Percentiles rank a stretch among this genome's conserved stretches.
Conservation (phyloP, 2,329 filamentous ascomycete genomes). For the Chalaropsis ovoidea region DNA sequence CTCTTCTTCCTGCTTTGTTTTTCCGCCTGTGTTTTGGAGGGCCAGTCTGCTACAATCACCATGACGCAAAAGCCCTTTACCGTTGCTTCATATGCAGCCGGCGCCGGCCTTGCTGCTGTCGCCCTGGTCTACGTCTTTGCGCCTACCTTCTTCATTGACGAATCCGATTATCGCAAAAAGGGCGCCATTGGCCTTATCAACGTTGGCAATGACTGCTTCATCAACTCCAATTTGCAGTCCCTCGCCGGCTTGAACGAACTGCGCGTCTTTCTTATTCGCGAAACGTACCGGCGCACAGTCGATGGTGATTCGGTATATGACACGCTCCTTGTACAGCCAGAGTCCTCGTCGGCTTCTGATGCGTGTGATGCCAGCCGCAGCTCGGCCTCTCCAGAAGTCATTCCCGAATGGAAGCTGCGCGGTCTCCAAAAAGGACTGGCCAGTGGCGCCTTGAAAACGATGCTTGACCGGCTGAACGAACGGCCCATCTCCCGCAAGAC, state of each 20-base stretch:
- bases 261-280: slow-evolving; percentile 81
- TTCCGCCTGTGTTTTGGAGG: no score
- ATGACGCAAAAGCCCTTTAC: slow-evolving; percentile 34
- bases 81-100: slow-evolving; percentile 78
- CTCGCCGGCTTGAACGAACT: slow-evolving; percentile 83
- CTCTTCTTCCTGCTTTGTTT: no score
- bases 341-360: slow-evolving; percentile 28
- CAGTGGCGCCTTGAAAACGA: slow-evolving; percentile 79
- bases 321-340: slow-evolving; percentile 43
- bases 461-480: slow-evolving; percentile 87
- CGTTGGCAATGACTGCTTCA: slow-evolving; percentile 90
- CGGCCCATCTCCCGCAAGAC: slow-evolving; percentile 88
- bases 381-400: slow-evolving; percentile 21
- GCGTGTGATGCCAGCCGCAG: not conserved
- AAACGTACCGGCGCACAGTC: slow-evolving; percentile 72
- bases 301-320: slow-evolving; percentile 69
- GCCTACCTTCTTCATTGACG: slow-evolving; percentile 92
- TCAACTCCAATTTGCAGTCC: slow-evolving; percentile 91
- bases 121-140: slow-evolving; percentile 95
- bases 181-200: slow-evolving; percentile 83
- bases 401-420: slow-evolving; percentile 52
- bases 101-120: slow-evolving; percentile 86
- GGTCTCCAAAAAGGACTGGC: slow-evolving; percentile 71
- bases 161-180: slow-evolving; percentile 59
- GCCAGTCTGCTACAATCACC: not conserved